A percentile compares a stretch with the other conserved stretches of the same genome.
phyloP scores from a whole-genome alignment of 192 early-diverging fungal genomes.

The Coemansia aciculifera region DNA sequence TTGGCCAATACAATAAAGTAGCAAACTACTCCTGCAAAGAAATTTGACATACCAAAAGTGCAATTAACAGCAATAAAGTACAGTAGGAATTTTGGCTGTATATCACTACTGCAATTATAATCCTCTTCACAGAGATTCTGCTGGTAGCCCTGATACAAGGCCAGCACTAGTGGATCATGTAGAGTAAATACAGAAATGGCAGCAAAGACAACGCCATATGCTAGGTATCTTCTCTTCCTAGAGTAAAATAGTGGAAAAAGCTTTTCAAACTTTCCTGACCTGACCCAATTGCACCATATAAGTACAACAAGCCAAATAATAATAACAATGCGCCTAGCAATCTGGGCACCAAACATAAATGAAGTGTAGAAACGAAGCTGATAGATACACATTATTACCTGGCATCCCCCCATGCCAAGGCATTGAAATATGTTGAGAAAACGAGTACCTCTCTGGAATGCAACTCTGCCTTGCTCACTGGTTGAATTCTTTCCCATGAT shows the following conservation, averaged over 20 bases:
- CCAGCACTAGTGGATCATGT: not conserved
- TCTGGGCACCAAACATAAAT: not conserved
- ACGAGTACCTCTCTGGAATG: not conserved
- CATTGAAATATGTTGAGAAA: not conserved
- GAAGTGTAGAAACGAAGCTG: not conserved
- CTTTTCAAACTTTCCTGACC: not conserved
- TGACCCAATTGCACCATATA: not conserved
- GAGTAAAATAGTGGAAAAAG: not conserved
- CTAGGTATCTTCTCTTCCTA: not conserved
- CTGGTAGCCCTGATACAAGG: constrained; percentile 3
- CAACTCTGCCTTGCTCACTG: not conserved
- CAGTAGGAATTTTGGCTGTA: not conserved
- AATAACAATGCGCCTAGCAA: not conserved
- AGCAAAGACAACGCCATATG: not conserved
- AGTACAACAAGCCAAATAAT: not conserved
- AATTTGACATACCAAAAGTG: not conserved
- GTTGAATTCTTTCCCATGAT: not conserved
- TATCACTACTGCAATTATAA: not conserved
- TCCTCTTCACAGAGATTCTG: not conserved
- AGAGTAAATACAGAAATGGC: not conserved
- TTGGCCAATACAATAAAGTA: not conserved
- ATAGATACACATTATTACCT: not conserved
- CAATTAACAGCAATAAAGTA: not conserved
- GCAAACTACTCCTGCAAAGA: not conserved
- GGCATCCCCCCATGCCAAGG: not conserved